These are phyloP conservation scores for Metschnikowia vanudenii DNA, from an alignment of 805 yeast species.

Conservation along the genomic window DNA sequence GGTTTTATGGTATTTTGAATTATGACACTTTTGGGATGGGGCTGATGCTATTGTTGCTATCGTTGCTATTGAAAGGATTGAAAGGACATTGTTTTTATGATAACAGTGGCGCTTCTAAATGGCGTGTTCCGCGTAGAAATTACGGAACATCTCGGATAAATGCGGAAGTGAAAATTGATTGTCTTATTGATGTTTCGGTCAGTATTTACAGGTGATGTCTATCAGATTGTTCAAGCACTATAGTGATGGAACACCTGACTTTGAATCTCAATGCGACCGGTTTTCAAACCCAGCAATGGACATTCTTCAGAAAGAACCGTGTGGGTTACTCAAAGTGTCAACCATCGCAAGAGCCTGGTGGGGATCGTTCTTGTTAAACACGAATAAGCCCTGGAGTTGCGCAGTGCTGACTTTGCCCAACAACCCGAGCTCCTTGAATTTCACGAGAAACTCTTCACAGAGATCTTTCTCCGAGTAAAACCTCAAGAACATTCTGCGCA, in stretches of 20 bases:
- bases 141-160: too few relatives aligned
- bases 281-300: too few relatives aligned
- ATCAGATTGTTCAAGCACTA: background rate
- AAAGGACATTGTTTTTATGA: too few relatives aligned
- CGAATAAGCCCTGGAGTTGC: constrained; percentile 92
- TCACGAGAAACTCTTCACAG: constrained; percentile 51
- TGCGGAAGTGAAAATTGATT: too few relatives aligned
- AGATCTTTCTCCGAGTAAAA: constrained; percentile 70
- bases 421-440: constrained; percentile 43
- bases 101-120: too few relatives aligned
- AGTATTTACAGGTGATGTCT: background rate
- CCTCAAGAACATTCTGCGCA: constrained; percentile 77
- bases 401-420: constrained; percentile 74
- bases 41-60: too few relatives aligned
- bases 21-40: background rate
- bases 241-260: too few relatives aligned
- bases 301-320: constrained; percentile 17
- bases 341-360: constrained; percentile 69
- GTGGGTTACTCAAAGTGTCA: constrained; percentile 38
- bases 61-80: too few relatives aligned
- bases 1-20: background rate
- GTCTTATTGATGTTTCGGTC: too few relatives aligned
- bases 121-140: too few relatives aligned
- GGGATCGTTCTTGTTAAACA: constrained; percentile 84
- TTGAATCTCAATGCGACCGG: too few relatives aligned